Evolutionary conservation across 1,284 basidiomycete genomes (phyloP).

Genomic region (Ustilago xerochloae): DNA sequence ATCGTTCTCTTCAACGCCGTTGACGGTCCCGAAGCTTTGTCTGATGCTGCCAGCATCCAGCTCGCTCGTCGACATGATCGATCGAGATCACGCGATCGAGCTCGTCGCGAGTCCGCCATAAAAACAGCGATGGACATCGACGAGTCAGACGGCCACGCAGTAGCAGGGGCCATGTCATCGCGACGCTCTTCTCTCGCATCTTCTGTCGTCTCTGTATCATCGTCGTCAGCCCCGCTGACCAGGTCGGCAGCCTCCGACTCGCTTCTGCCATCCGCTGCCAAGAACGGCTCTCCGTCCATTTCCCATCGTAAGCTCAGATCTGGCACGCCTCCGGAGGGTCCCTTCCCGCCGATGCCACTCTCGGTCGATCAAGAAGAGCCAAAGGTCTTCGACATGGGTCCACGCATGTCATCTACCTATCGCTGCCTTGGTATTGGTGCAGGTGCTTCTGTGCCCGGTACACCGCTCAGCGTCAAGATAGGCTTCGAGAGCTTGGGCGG

Average conservation of each 20-base stretch:
- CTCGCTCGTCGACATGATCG: constrained; percentile 33
- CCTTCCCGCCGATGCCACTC: constrained; percentile 52
- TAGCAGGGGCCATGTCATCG: constrained; percentile 4
- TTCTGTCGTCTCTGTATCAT: constrained; percentile 3
- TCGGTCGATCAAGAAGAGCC: constrained; percentile 45
- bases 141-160: not conserved
- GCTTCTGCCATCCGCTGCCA: constrained; percentile 14
- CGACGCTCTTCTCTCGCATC: constrained; percentile 13
- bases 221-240: constrained; percentile 9
- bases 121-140: constrained; percentile 18
- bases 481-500: constrained; percentile 55
- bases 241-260: constrained; percentile 23
- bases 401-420: constrained; percentile 52
- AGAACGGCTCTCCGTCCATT: constrained; percentile 23
- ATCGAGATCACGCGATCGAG: constrained; percentile 25
- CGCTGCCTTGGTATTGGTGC: constrained; percentile 41
- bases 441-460: constrained; percentile 37
- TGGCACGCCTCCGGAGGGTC: constrained; percentile 39
- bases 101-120: constrained; percentile 9
- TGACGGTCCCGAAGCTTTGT: constrained; percentile 37
- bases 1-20: constrained; percentile 53
- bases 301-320: constrained; percentile 30
- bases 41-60: constrained; percentile 41
- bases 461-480: constrained; percentile 45
- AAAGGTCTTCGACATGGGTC: constrained; percentile 55